Evolutionary conservation across 2,329 filamentous ascomycete genomes (phyloP), one percentile per base, ranked within the genome.

Genomic region (Tolypocladium guangdongense): DNA sequence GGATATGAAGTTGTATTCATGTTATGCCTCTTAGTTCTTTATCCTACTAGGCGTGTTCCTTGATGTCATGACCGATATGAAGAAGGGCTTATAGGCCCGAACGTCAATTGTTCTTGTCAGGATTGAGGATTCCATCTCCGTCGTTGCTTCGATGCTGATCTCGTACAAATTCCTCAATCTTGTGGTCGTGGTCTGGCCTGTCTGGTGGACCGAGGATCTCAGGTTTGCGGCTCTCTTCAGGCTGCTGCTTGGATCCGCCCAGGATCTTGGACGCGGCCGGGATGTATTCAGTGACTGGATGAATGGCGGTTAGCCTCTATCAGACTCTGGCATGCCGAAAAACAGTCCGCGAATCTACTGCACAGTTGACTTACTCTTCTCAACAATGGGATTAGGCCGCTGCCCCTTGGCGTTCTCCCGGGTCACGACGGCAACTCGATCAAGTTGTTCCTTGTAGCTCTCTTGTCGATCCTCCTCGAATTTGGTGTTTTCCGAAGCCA

Each of bases 81-180:
- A 32, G n/a, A 22, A 22, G 12, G 12, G 7, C 10, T 16, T 11
- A 16, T 12, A 16, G 24, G 18, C 35, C 18, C 22, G 20, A 3
- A 16, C 3, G 30, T 36, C 16, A 38, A 11, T 8, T 27, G 14
- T 37, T 37, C 35, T 51, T 39, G n/a, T 30, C 36, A 3, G 27
- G 49, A 24, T 35, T 51, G 14, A 32, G 38, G 37, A 20, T 14
- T 24, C 41, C 41, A n/a, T 52, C 47, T 37, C 52, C 37, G 10
- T 58, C 49, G 45, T 71, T 73, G 63, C 76, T 80, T 39, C 71
- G 63, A 59, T 80, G 75, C 64, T 80, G 77, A 49, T 78, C 75
- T 50, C 74, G 69, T 35, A 81, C 64, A 55, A 80, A 80, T 32
- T 78, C 73, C 56, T 77, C 76, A 50, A 81, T 78, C 58, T 75